Evolutionary conservation across 2,329 filamentous ascomycete species (phyloP).

Genomic region (Lecanicillium sp.): DNA sequence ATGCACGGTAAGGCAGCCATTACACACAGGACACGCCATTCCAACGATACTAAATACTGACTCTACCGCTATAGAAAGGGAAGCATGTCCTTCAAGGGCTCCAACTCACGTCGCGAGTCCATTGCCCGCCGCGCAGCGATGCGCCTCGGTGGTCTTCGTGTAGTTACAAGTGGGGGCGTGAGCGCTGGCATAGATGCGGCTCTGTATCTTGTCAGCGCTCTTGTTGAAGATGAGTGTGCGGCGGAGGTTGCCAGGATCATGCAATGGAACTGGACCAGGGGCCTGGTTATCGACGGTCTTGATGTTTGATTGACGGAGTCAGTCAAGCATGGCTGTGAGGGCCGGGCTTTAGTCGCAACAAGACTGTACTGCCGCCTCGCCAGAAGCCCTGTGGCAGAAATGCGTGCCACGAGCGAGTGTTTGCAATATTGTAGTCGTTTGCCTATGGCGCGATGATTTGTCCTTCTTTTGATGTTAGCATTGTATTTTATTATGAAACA

Average conservation of each 20-base stretch:
- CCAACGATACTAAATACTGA: neutral
- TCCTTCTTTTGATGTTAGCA: too few relatives aligned
- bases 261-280: conserved; percentile 82
- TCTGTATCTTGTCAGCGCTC: conserved; percentile 75
- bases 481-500: too few relatives aligned
- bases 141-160: conserved; percentile 59
- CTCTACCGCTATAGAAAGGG: conserved; percentile 54
- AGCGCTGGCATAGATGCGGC: conserved; percentile 76
- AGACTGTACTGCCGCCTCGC: too few relatives aligned
- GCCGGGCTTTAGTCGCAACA: too few relatives aligned
- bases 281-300: conserved; percentile 73
- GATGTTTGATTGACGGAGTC: conserved; percentile 52
- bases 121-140: conserved; percentile 71
- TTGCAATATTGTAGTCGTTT: too few relatives aligned
- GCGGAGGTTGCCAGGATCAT: conserved; percentile 66
- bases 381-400: too few relatives aligned
- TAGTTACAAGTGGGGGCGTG: conserved; percentile 74
- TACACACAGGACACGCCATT: conserved; percentile 5
- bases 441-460: too few relatives aligned
- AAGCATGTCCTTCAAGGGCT: conserved; percentile 72
- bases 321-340: too few relatives aligned
- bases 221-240: conserved; percentile 70
- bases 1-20: conserved; percentile 46
- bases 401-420: too few relatives aligned
- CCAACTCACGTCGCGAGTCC: conserved; percentile 67